phyloP scores from a whole-genome alignment of 2,329 filamentous ascomycete genomes.

The Epichloe amarillans region DNA sequence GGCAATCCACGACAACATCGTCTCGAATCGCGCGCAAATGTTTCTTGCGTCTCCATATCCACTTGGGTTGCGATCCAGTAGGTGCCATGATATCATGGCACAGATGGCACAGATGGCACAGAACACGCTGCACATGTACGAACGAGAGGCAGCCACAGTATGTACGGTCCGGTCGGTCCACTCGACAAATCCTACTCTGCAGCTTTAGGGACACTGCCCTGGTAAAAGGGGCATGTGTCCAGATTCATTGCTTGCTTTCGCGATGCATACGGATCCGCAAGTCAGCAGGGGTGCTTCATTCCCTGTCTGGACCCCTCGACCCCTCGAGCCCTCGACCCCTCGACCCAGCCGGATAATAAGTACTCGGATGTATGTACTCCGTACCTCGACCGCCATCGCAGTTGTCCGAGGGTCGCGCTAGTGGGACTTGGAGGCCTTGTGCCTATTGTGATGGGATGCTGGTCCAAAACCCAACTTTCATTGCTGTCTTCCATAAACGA shows the following conservation, averaged over 20 bases:
- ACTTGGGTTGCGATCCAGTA: background rate
- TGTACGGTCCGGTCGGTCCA: background rate
- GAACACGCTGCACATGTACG: background rate
- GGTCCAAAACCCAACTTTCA: background rate
- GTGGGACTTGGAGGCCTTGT: background rate
- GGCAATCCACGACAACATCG: background rate
- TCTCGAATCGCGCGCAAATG: background rate
- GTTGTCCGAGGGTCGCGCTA: background rate
- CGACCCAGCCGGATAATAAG: background rate
- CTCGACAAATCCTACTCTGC: background rate
- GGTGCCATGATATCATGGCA: constrained; percentile 19
- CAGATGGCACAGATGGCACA: constrained; percentile 7
- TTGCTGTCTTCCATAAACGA: background rate
- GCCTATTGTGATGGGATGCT: background rate
- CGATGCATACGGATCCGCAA: background rate
- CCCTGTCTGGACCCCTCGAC: background rate
- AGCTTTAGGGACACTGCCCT: background rate
- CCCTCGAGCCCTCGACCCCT: background rate
- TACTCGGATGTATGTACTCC: background rate
- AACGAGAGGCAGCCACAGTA: background rate
- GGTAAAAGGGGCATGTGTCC: background rate
- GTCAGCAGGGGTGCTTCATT: background rate
- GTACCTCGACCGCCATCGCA: background rate
- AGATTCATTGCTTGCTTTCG: background rate
- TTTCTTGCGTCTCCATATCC: background rate